Evolutionary conservation across 2,329 filamentous ascomycete species (phyloP), one percentile per base, ranked within the genome.

Genomic region (Botryotinia narcissicola): DNA sequence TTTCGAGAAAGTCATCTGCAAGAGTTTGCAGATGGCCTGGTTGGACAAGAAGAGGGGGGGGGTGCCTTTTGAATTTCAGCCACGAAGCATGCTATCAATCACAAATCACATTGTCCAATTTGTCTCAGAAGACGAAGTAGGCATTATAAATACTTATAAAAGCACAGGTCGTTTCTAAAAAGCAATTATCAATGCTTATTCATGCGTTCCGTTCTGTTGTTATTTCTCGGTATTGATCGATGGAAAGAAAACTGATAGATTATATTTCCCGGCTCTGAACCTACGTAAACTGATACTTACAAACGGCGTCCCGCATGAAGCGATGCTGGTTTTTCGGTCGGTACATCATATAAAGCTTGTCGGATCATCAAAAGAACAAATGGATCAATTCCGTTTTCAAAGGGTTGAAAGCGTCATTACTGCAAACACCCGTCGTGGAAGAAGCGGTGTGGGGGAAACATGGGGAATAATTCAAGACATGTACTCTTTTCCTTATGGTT

Each of bases 1-100:
- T 61, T 37, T 37, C 32, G 35, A 40, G 62, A 67, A 67, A 72
- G 70, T 72, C 70, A 72, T 72, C 61, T 72, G 70, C 61, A 67
- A 57, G 40, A 57, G 40, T 57, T 57, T 68, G 66, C 66, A 42
- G 48, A 8, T 68, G 18, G 64, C 51, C 40, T 29, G 46, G 64
- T 68, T 42, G 35, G 25, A 68, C 48, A 42, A 44, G 48, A 67
- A n/a, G n/a, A n/a, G n/a, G n/a, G 46, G 16, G 46, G 37, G 44
- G 20, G 44, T 25, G 29, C 22, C 22, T 29, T 70, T 70, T 37
- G 22, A 54, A 25, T 44, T 29, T 59, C 44, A 72, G 70, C 70
- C 60, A 67, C 61, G 35, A 66, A 66, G 61, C 40, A 66, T 72
- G 70, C 61, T 59, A 68, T 72, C 59, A 40, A 68, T 72, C 70